phyloP scores from a whole-genome alignment of 2,329 filamentous ascomycete genomes.

The Aspergillus aculeatus region DNA sequence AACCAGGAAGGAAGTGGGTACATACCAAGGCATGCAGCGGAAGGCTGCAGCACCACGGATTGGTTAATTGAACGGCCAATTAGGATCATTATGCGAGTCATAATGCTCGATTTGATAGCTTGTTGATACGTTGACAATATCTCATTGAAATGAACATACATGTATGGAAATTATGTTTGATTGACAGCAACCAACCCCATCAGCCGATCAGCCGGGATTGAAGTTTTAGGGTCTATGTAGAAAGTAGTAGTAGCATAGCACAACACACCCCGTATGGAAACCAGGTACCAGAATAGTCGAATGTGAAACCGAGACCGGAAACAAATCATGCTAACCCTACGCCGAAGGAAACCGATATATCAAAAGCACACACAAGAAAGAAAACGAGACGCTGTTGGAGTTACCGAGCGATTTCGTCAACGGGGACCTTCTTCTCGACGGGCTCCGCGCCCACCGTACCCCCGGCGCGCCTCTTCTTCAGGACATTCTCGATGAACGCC shows the following conservation, averaged over 20 bases:
- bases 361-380: not conserved
- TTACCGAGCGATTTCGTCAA: constrained; percentile 31
- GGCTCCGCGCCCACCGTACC: constrained; percentile 29
- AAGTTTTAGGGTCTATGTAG: not conserved
- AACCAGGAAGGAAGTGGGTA: constrained; percentile 2
- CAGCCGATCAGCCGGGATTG: not conserved
- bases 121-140: not conserved
- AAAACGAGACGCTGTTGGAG: not conserved
- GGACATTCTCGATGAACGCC: constrained; percentile 96
- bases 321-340: constrained; percentile 10
- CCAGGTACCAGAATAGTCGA: not conserved
- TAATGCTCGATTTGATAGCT: not conserved
- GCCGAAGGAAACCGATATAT: constrained; percentile 7
- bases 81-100: constrained; percentile 3
- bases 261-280: not conserved
- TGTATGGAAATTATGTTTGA: not conserved
- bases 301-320: not conserved
- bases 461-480: constrained; percentile 67
- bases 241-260: not conserved
- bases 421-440: constrained; percentile 25
- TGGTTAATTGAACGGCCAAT: constrained; percentile 2
- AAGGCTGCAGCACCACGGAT: not conserved
- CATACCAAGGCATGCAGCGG: not conserved
- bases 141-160: not conserved
- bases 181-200: not conserved